A percentile compares a stretch with the other conserved stretches of the same genome.
These are phyloP conservation scores for Lipomyces yamadae DNA, from an alignment of 805 yeast genomes.

Conservation along the genomic window DNA sequence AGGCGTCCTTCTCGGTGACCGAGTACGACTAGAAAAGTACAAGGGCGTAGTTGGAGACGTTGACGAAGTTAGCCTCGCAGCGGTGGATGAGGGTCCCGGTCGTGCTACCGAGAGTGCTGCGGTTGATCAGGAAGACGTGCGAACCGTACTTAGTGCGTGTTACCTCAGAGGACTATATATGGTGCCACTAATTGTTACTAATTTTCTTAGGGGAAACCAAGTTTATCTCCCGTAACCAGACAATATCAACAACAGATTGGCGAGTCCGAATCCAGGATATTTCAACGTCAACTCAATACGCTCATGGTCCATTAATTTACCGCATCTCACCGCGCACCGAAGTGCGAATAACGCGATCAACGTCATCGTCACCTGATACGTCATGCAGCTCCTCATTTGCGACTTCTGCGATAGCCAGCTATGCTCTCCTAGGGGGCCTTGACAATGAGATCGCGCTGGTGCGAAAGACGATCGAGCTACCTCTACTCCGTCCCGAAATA, in stretches of 20 bases:
- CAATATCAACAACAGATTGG: conserved; percentile 62
- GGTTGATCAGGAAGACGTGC: not conserved
- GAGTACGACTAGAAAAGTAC: conserved; percentile 54
- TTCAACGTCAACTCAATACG: conserved; percentile 26
- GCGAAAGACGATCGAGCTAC: conserved; percentile 73
- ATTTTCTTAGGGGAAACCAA: conserved; percentile 48
- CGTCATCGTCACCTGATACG: conserved; percentile 5
- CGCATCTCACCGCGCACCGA: conserved; percentile 17
- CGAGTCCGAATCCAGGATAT: conserved; percentile 41
- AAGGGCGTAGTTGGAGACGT: conserved; percentile 57
- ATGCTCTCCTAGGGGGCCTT: conserved; percentile 78
- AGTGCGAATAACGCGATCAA: conserved; percentile 29
- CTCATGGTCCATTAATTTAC: conserved; percentile 19
- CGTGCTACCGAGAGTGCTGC: not conserved
- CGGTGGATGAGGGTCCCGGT: conserved; percentile 27
- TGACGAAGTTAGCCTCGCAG: conserved; percentile 43
- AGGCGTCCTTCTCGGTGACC: conserved; percentile 56
- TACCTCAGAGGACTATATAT: not conserved
- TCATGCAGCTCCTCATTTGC: not conserved
- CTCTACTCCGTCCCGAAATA: conserved; percentile 74
- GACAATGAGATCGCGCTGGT: conserved; percentile 62
- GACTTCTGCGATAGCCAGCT: conserved; percentile 40
- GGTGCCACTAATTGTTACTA: conserved; percentile 30
- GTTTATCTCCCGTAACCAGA: conserved; percentile 51
- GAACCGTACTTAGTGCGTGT: conserved; percentile 1